A percentile compares a stretch with the other conserved stretches of the same genome.
phyloP scores from a whole-genome alignment of 768 basidiomycete species.

The Podaxis sp. region DNA sequence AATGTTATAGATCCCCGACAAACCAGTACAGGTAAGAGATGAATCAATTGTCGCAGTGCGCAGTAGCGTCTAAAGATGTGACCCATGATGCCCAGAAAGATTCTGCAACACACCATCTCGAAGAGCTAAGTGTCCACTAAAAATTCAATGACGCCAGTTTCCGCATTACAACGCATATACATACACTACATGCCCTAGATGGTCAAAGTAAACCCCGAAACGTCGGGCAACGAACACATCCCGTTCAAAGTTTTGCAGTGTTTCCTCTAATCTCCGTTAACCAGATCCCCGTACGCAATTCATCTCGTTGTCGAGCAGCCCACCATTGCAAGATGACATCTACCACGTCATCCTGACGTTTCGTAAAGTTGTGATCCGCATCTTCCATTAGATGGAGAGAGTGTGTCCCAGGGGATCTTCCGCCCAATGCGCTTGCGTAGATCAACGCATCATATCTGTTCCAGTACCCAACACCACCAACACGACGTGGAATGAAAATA shows the following conservation, averaged over 20 bases:
- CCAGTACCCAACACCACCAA: background rate
- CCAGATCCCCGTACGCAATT: conserved; percentile 64
- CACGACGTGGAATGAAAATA: background rate
- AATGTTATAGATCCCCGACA: background rate
- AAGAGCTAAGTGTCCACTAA: no score
- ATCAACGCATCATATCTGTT: conserved; percentile 70
- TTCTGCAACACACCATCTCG: no score
- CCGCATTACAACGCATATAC: background rate
- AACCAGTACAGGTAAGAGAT: background rate
- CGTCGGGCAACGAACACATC: background rate
- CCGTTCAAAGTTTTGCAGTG: conserved; percentile 24
- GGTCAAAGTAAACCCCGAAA: background rate
- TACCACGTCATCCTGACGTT: conserved; percentile 67
- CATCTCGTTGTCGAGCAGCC: conserved; percentile 42
- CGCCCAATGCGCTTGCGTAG: conserved; percentile 60
- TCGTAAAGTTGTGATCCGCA: conserved; percentile 79
- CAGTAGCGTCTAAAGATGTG: no score
- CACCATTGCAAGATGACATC: conserved; percentile 72
- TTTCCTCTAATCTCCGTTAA: conserved; percentile 46
- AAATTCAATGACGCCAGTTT: background rate
- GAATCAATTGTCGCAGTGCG: background rate
- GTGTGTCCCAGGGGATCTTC: conserved; percentile 65
- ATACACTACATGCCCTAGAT: background rate
- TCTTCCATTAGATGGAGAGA: conserved; percentile 68
- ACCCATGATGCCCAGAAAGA: no score